Conservation (phyloP, 352 stramenopile species). For the Phytophthora niederhauseri region DNA sequence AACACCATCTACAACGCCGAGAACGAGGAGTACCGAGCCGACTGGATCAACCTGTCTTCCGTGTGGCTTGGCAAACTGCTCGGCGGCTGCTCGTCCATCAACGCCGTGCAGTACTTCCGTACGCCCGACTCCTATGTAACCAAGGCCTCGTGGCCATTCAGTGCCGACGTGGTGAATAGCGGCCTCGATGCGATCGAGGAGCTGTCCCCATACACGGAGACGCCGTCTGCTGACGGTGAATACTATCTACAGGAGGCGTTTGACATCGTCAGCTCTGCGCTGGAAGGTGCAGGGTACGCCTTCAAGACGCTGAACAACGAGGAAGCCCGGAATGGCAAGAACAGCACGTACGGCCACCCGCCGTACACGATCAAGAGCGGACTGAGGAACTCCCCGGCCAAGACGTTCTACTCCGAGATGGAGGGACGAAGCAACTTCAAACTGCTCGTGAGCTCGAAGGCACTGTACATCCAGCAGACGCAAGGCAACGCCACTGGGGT, state of each 20-base stretch:
- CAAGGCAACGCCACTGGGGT: conserved; percentile 52
- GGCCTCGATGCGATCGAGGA: conserved; percentile 59
- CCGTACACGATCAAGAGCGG: conserved; percentile 57
- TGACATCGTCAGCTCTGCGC: conserved; percentile 46
- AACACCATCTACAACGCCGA: conserved; percentile 49
- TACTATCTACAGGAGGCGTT: conserved; percentile 56
- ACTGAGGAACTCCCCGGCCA: conserved; percentile 54
- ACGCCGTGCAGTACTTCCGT: conserved; percentile 80
- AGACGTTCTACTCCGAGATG: conserved; percentile 59
- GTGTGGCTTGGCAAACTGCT: conserved; percentile 74
- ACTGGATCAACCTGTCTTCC: conserved; percentile 47
- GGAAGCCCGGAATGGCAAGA: conserved; percentile 55
- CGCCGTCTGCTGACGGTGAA: conserved; percentile 54
- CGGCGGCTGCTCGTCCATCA: conserved; percentile 82
- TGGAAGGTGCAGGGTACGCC: conserved; percentile 36
- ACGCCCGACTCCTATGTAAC: conserved; percentile 55
- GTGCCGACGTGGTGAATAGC: conserved; percentile 53
- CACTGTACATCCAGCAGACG: conserved; percentile 54
- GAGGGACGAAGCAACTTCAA: conserved; percentile 50
- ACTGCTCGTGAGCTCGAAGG: conserved; percentile 51
- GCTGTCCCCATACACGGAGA: conserved; percentile 47
- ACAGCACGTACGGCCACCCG: conserved; percentile 51
- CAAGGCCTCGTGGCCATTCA: conserved; percentile 50
- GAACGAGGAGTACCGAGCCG: conserved; percentile 52
- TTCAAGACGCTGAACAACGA: conserved; percentile 50